Conservation (phyloP, 1,284 basidiomycete species). For the Agroathelia rolfsii region DNA sequence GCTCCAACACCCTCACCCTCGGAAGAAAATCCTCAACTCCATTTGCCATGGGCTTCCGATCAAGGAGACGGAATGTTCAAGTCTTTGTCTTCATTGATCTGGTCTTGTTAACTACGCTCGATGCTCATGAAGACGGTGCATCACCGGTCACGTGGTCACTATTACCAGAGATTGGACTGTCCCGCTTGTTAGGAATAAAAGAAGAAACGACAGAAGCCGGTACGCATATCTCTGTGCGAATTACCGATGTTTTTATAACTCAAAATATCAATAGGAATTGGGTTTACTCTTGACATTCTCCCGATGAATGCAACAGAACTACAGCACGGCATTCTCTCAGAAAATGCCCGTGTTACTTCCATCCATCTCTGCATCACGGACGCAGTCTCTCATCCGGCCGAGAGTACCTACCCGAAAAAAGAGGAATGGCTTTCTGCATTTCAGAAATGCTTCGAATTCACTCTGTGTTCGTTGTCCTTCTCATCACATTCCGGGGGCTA, state of each 20-base stretch:
- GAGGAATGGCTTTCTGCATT: conserved; percentile 41
- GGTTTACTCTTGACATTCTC: conserved; percentile 43
- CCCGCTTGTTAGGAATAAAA: conserved; percentile 40
- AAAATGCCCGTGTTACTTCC: conserved; percentile 29
- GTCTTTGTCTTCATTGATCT: conserved; percentile 66
- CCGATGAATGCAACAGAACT: conserved; percentile 34
- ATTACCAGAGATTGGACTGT: conserved; percentile 42
- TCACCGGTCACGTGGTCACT: conserved; percentile 29
- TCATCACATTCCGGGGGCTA: conserved; percentile 24
- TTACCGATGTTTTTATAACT: no score
- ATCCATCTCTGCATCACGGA: conserved; percentile 23
- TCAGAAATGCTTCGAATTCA: conserved; percentile 38
- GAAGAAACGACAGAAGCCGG: no score
- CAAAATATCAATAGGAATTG: no score
- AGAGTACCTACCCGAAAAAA: no score
- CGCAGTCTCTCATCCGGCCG: no score
- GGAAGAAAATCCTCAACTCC: no score
- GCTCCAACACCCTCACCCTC: no score
- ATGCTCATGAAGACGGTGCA: conserved; percentile 15
- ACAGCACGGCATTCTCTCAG: conserved; percentile 29
- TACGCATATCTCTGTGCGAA: no score
- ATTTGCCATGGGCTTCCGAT: conserved; percentile 1
- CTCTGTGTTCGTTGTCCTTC: conserved; percentile 43
- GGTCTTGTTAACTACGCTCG: conserved; percentile 42
- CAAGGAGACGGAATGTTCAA: conserved; percentile 23